Evolutionary conservation across 805 yeast species (phyloP), one percentile per base, ranked within the genome.

Genomic region (Saturnispora bothae): DNA sequence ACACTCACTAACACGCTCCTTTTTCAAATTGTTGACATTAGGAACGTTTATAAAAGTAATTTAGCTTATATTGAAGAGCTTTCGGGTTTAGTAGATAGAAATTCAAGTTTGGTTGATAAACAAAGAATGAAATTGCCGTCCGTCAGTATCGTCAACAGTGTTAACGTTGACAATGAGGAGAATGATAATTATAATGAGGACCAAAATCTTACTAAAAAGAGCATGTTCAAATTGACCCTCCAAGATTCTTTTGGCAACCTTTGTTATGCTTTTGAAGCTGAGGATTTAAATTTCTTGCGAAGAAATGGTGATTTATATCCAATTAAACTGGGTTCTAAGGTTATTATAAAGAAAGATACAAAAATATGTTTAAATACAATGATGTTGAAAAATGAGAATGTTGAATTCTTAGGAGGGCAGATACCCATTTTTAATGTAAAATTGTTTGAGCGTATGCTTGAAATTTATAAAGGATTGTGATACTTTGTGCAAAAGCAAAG

Each of bases 31-130:
- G 61, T 77, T 1, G 70, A 70, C 45, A 50, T 78, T 1, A 66
- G 66, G 46, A 76, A 79, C 56, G 60, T 72, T 1, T 61, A 77
- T 5, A 63, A 56, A 22, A 72, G 85, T 0, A 58, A 61, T 16
- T 51, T 71, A 16, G 55, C 63, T n/a, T 75, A 72, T 44, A 49
- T 77, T 3, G 89, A 80, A 44, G 69, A 66, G 5, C 60, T 81
- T 54, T 59, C 59, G 17, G 66, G 67, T 25, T 55, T 60, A 36
- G 57, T 69, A n/a, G 76, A 79, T 48, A 73, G 76, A 2, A 74
- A 71, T 43, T 66, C 63, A n/a, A 76, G 71, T 3, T 71, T 71
- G 13, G 75, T 72, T 2, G 89, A 79, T 53, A 56, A 78, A 19
- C 53, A 78, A 31, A 50, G 53, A 6, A 56, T 52, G n/a, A 45